These are phyloP conservation scores for Nicotiana undulata DNA, from an alignment of 257 asterid genomes.

Conservation along the genomic window DNA sequence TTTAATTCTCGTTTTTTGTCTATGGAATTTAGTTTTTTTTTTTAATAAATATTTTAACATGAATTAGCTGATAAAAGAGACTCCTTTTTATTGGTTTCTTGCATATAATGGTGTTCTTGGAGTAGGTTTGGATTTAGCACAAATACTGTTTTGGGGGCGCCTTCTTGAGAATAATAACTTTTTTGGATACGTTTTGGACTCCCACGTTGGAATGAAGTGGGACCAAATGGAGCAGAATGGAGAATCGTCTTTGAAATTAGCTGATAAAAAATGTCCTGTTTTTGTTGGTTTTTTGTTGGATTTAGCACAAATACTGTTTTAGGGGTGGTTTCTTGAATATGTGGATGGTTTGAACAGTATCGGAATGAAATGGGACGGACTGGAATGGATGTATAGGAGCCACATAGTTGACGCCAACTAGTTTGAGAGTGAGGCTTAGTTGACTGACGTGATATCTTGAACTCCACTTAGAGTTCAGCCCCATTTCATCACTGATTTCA, in stretches of 20 bases:
- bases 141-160: neutral
- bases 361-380: neutral
- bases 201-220: too few species aligned
- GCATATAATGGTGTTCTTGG: neutral
- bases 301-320: neutral
- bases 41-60: neutral
- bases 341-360: neutral
- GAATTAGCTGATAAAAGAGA: neutral
- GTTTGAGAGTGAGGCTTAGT: neutral
- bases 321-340: neutral
- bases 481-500: neutral
- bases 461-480: neutral
- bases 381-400: neutral
- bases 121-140: neutral
- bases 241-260: neutral
- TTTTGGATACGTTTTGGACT: too few species aligned
- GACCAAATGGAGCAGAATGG: too few species aligned
- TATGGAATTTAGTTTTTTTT: neutral
- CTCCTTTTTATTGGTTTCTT: neutral
- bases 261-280: neutral
- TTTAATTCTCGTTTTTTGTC: neutral
- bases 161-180: neutral
- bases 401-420: neutral
- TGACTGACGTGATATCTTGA: neutral
- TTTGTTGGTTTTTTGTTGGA: neutral